Base-by-base conservation (phyloP, 441 rosid species). In the Pelargonium australe region DNA sequence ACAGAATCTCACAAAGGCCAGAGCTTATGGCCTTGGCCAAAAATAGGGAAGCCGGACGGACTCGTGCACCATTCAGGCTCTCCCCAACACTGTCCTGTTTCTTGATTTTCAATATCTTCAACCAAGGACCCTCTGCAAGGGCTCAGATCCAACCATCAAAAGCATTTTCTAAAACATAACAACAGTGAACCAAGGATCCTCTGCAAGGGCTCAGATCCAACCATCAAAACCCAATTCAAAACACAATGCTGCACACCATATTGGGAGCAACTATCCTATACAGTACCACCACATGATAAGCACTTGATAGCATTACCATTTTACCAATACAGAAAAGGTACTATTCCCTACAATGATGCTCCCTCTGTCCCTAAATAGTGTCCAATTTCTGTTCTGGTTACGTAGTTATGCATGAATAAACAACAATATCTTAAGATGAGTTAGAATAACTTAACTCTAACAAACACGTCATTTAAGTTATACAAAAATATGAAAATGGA, bases 1-100 rank as follows among this genome's bases (percentile, higher is more conserved):
- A 71, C 60, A 58, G 37, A 71, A 71, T 72, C 58, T 66, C 66
- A 41, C 7, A 43, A 40, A 43, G 44, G 61, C 45, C 73, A 68
- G 73, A 76, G 74, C 69, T 74, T 4, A 68, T 60, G 65, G 73
- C 57, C 17, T 65, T 64, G 66, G 69, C 70, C 62, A 63, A 55
- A 74, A 66, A 70, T 47, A 61, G 63, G 64, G 58, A 47, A 63
- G 40, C 37, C 64, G 7, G 23, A 8, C 13, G 53, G 53, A 43
- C 9, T 12, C 14, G 37, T 31, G 37, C 37, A 31, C 37, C 4
- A 31, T 31, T 31, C 37, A 31, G 4, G 0, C 37, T 31, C 13
- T 6, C 58, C 61, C 6, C 61, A 55, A 55, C 7, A 17, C 23
- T 55, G 61, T 37, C 8, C 5, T 37, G 41, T 37, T 58, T 17